These are phyloP conservation scores for Pyronema omphalodes DNA, from an alignment of 495 filamentous ascomycete species.

Conservation along the genomic window DNA sequence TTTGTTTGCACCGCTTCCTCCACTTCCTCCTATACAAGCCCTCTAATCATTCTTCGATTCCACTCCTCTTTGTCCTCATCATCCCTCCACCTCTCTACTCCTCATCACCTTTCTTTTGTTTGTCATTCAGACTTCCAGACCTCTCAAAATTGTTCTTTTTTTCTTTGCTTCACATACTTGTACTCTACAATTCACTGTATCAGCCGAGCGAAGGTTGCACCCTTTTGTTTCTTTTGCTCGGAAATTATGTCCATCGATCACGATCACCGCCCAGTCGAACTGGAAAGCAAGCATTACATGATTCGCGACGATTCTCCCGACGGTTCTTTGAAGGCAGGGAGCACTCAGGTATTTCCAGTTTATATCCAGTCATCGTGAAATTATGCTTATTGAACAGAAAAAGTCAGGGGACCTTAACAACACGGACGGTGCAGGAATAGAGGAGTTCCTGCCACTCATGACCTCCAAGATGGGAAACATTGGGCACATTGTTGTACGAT, in stretches of 20 bases:
- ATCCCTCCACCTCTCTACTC: neutral
- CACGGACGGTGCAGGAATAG: constrained; percentile 4
- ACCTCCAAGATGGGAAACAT: constrained; percentile 21
- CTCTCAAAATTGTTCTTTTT: neutral
- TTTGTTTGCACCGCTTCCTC: neutral
- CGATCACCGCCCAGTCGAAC: neutral
- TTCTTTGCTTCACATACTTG: neutral
- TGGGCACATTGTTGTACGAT: constrained; percentile 8
- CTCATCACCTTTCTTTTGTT: neutral
- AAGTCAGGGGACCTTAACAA: constrained; percentile 2
- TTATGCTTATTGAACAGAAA: neutral
- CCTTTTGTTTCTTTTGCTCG: neutral
- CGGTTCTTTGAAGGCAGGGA: neutral
- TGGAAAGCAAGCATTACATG: neutral
- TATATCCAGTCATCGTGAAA: neutral
- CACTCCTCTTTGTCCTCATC: too few species aligned
- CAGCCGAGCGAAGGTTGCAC: neutral
- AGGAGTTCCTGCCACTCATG: constrained; percentile 14
- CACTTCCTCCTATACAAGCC: neutral
- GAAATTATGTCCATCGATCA: constrained; percentile 1
- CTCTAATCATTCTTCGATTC: too few species aligned
- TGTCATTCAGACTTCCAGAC: neutral
- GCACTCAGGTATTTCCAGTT: neutral
- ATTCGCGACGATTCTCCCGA: constrained; percentile 6
- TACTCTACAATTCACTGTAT: neutral